These are phyloP conservation scores for Psilocybe sp. DNA, from an alignment of 768 basidiomycete species.

Conservation along the genomic window DNA sequence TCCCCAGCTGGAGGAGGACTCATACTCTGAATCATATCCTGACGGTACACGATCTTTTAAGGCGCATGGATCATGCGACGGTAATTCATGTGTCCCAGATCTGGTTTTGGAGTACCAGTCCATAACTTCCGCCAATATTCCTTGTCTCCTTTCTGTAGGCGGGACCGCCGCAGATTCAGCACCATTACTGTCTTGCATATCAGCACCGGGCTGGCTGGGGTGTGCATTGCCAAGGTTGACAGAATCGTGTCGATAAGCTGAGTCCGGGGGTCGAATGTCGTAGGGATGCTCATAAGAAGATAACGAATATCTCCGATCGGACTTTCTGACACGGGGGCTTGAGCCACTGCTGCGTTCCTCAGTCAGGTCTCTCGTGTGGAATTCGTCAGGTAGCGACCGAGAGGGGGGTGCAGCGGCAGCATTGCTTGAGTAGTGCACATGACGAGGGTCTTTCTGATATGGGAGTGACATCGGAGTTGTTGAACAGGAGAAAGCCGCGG, in stretches of 20 bases:
- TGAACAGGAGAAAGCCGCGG: too few species aligned
- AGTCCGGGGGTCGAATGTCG: conserved; percentile 53
- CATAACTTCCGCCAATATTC: conserved; percentile 49
- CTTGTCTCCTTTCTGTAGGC: conserved; percentile 35
- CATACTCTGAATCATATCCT: not conserved
- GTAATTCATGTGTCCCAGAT: conserved; percentile 20
- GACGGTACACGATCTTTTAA: not conserved
- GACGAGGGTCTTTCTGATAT: too few species aligned
- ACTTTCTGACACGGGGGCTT: conserved; percentile 10
- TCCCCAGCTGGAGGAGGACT: not conserved
- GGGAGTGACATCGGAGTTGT: too few species aligned
- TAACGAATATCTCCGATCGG: conserved; percentile 42
- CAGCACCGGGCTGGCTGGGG: not conserved
- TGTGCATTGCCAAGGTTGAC: not conserved
- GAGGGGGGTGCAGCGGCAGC: too few species aligned
- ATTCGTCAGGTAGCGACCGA: too few species aligned
- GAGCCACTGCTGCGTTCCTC: not conserved
- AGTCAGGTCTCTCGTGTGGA: too few species aligned
- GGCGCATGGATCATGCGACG: conserved; percentile 7
- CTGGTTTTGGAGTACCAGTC: conserved; percentile 45
- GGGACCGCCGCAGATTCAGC: conserved; percentile 11
- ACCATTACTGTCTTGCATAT: too few species aligned
- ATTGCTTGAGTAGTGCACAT: too few species aligned
- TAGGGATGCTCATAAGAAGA: conserved; percentile 62
- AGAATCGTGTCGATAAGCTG: conserved; percentile 27